A percentile compares a stretch with the other conserved stretches of the same genome.
Evolutionary conservation across 345 rosid species (phyloP).

Genomic region (Aquilaria malaccensis): DNA sequence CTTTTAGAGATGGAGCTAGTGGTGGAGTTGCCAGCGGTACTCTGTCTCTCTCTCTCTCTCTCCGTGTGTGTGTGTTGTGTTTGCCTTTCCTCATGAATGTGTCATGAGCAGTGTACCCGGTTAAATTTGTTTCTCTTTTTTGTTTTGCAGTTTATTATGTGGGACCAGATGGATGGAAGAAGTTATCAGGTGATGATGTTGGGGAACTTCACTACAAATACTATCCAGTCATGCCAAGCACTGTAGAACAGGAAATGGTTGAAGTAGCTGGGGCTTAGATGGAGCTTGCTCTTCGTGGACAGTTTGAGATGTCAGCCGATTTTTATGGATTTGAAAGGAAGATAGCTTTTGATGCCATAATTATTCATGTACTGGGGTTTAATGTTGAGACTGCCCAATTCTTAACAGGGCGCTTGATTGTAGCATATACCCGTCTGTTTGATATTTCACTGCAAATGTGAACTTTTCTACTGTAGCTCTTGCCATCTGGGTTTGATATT

Average conservation of each 20-base stretch:
- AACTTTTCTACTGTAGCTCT: too few species aligned
- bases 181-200: conserved; percentile 89
- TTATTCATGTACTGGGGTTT: too few species aligned
- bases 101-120: not conserved
- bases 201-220: conserved; percentile 83
- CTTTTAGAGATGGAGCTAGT: conserved; percentile 95
- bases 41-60: conserved; percentile 13
- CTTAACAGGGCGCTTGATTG: too few species aligned
- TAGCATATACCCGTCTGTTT: too few species aligned
- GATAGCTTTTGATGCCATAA: conserved; percentile 3
- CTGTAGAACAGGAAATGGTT: conserved; percentile 75
- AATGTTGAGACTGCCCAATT: too few species aligned
- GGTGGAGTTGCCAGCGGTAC: conserved; percentile 98
- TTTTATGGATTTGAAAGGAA: not conserved
- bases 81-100: not conserved
- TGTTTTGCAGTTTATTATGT: conserved; percentile 65
- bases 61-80: not conserved
- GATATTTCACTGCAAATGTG: too few species aligned
- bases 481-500: too few species aligned
- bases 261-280: conserved; percentile 37
- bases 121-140: not conserved
- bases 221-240: conserved; percentile 48
- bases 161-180: conserved; percentile 88
- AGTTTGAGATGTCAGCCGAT: conserved; percentile 1
- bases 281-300: conserved; percentile 7